phyloP scores from a whole-genome alignment of 2,329 filamentous ascomycete genomes.

The Paraphaeosphaeria sporulosa region DNA sequence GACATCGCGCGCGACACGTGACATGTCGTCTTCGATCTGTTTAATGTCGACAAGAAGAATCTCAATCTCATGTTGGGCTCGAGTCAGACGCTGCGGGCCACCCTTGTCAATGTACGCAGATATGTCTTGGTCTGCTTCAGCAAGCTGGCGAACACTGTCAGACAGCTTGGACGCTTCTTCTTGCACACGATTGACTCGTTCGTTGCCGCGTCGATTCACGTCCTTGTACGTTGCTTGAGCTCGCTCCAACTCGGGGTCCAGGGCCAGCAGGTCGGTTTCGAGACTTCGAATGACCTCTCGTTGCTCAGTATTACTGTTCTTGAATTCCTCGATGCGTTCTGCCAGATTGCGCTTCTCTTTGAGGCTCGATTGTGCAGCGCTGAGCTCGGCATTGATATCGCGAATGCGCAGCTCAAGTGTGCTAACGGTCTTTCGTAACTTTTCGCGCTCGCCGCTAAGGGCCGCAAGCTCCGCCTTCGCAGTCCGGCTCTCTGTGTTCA shows the following conservation, averaged over 20 bases:
- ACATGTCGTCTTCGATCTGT: conserved; percentile 72
- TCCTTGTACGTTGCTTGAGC: conserved; percentile 81
- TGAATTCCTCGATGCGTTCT: conserved; percentile 76
- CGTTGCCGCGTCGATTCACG: conserved; percentile 72
- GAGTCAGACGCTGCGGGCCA: conserved; percentile 74
- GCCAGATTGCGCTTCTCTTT: conserved; percentile 80
- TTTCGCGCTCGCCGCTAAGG: conserved; percentile 74
- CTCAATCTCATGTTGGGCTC: conserved; percentile 73
- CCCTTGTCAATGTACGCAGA: conserved; percentile 78
- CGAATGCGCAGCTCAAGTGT: conserved; percentile 78
- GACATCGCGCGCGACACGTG: conserved; percentile 70
- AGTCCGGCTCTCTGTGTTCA: conserved; percentile 71
- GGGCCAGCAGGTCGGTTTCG: conserved; percentile 75
- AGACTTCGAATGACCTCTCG: conserved; percentile 72
- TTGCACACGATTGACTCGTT: conserved; percentile 75
- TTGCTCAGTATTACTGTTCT: conserved; percentile 71
- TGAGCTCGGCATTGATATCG: conserved; percentile 77
- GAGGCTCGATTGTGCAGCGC: conserved; percentile 73
- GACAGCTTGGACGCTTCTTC: conserved; percentile 75
- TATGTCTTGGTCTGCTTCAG: conserved; percentile 78
- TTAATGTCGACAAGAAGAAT: conserved; percentile 71
- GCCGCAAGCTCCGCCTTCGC: conserved; percentile 71
- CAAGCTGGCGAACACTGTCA: conserved; percentile 78
- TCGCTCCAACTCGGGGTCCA: conserved; percentile 78
- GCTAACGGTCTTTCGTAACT: conserved; percentile 71